Evolutionary conservation across 2,329 filamentous ascomycete species (phyloP).

Genomic region (Domatiomyces globalis): DNA sequence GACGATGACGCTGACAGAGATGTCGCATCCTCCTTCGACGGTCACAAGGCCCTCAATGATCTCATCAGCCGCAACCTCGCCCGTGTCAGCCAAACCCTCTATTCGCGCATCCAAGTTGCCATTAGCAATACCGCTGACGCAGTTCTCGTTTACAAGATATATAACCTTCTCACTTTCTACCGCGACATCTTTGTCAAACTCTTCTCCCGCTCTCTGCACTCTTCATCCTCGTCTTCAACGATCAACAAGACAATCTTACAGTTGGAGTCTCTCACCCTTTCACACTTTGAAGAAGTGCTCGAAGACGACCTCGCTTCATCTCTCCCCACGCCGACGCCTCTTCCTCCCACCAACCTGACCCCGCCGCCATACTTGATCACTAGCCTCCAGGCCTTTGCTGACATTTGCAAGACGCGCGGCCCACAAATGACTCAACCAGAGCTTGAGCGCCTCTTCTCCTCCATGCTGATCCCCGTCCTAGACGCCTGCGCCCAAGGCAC

Average conservation of each 20-base stretch:
- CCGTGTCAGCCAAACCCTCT: slow-evolving; percentile 68
- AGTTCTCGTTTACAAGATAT: slow-evolving; percentile 75
- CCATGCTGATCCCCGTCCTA: slow-evolving; percentile 83
- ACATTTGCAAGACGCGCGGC: slow-evolving; percentile 28
- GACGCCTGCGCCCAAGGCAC: slow-evolving; percentile 58
- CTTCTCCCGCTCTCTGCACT: slow-evolving; percentile 36
- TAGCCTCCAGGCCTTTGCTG: slow-evolving; percentile 30
- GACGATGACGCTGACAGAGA: slow-evolving; percentile 42
- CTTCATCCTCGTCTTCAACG: slow-evolving; percentile 1
- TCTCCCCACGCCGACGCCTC: slow-evolving; percentile 1
- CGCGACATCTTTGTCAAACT: slow-evolving; percentile 69
- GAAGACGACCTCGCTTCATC: slow-evolving; percentile 8
- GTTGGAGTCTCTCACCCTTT: slow-evolving; percentile 30
- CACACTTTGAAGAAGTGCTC: slow-evolving; percentile 26
- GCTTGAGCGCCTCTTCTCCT: slow-evolving; percentile 58
- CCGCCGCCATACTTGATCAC: slow-evolving; percentile 12
- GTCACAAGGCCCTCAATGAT: slow-evolving; percentile 65
- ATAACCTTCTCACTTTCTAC: slow-evolving; percentile 83
- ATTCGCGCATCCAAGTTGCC: slow-evolving; percentile 79
- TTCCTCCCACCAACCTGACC: slow-evolving; percentile 8
- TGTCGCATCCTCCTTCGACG: slow-evolving; percentile 52
- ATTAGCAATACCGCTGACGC: slow-evolving; percentile 86
- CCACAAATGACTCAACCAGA: slow-evolving; percentile 39
- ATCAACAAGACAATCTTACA: slow-evolving; percentile 9
- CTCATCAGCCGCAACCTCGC: slow-evolving; percentile 75